Percentiles rank a stretch among this genome's conserved stretches.
phyloP scores from a whole-genome alignment of 1,284 basidiomycete genomes.

The Trichosporon sp. region DNA sequence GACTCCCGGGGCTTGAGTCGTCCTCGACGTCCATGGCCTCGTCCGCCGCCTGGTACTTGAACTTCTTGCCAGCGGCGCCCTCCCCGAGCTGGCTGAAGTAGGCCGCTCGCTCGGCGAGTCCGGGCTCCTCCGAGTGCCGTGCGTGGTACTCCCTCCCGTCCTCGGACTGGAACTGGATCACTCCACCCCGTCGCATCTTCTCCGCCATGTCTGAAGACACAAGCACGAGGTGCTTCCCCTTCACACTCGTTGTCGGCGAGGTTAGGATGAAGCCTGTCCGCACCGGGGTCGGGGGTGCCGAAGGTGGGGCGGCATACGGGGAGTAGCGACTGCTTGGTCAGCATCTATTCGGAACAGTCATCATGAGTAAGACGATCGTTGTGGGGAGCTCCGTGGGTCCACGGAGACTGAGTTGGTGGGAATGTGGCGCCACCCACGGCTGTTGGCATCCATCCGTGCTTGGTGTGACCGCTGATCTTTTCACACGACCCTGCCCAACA shows the following conservation, averaged over 20 bases:
- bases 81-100: neutral
- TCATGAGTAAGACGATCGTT: neutral
- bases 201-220: neutral
- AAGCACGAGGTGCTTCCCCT: neutral
- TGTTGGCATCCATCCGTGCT: neutral
- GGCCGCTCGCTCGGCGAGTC: neutral
- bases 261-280: neutral
- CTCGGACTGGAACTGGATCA: neutral
- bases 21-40: neutral
- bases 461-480: neutral
- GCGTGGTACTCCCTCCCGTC: neutral
- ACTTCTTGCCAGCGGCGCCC: neutral
- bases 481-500: neutral
- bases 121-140: neutral
- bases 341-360: neutral
- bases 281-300: neutral
- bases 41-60: neutral
- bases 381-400: neutral
- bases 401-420: neutral
- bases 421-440: neutral
- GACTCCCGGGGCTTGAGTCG: neutral
- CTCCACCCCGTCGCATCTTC: neutral
- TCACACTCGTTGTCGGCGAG: neutral
- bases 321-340: neutral
- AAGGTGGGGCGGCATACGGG: neutral